Evolutionary conservation across 2,329 filamentous ascomycete species (phyloP), one percentile per base, ranked within the genome.

Genomic region (Penicillium digitatum): DNA sequence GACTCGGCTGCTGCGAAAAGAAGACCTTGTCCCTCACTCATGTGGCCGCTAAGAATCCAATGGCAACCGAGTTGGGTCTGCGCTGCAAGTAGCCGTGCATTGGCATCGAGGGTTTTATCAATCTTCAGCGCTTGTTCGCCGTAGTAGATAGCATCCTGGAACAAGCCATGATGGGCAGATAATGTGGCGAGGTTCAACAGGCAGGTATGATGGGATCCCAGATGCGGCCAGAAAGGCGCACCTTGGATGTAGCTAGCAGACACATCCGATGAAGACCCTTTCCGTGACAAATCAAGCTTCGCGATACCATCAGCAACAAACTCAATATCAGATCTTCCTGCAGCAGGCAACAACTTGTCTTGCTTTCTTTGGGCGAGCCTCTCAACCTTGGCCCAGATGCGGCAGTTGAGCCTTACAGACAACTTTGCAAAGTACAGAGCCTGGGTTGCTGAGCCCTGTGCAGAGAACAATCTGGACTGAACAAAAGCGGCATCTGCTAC

Each of bases 121-220:
- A 95, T 82, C 65, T 88, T 90, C 51, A 87, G 79, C 0, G 91
- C 91, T 64, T 94, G 88, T 62, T 96, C 88, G 1, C 88, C 87
- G 63, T 95, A 95, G 69, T 92, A 94, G 0, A 93, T 76, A 2
- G 93, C 93, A 70, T 97, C 93, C 57, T 90, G 86, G 60, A 91
- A 90, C 74, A 95, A 82, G 27, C 94, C 94, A 59, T 94, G 83
- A 61, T 95, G 87, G 1, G 88, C 85, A 63, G 92, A 96, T 1
- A 95, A 78, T 4, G 82, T 81, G 0, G 90, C 90, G 3, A 96
- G 81, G 55, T 91, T 86, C 56, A 86, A 74, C 14, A 95, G 77
- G 53, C 86, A 84, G 29, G 83, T 81, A 63, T 91, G 86, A 20
- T 96, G 80, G 1, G 87, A 85, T 27, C 84, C 82, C 8, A 94